Percentiles rank a stretch among this genome's conserved stretches.
Evolutionary conservation across 2,329 filamentous ascomycete genomes (phyloP).

Genomic region (Westerdykella ornata): DNA sequence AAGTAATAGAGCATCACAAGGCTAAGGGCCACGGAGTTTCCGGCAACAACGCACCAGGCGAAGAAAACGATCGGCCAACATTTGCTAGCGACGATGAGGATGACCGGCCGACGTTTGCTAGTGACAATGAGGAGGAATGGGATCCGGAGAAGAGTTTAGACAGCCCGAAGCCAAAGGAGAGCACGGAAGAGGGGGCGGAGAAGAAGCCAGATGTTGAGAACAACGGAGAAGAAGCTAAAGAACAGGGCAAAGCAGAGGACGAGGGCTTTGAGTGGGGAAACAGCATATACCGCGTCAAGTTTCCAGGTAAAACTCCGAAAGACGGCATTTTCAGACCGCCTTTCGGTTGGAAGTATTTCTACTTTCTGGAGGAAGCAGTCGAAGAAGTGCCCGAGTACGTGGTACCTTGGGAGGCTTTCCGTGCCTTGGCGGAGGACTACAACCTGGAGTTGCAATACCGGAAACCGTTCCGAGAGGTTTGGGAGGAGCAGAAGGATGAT

Average conservation of each 20-base stretch:
- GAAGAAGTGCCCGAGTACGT: slow-evolving; percentile 96
- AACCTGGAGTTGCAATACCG: slow-evolving; percentile 94
- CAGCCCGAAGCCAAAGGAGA: slow-evolving; percentile 29
- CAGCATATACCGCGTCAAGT: slow-evolving; percentile 82
- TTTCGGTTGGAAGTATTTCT: slow-evolving; percentile 97
- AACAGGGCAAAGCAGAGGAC: slow-evolving; percentile 44
- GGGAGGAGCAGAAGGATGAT: slow-evolving; percentile 86
- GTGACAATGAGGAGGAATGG: slow-evolving; percentile 38
- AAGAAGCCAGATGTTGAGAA: slow-evolving; percentile 31
- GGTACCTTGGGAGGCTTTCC: slow-evolving; percentile 96
- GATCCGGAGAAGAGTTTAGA: slow-evolving; percentile 43
- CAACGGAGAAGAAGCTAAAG: slow-evolving; percentile 32
- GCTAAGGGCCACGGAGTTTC: slow-evolving; percentile 33
- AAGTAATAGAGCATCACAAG: slow-evolving; percentile 71
- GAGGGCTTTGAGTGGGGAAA: slow-evolving; percentile 77
- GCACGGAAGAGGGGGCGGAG: slow-evolving; percentile 33
- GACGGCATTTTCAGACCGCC: slow-evolving; percentile 91
- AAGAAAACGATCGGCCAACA: slow-evolving; percentile 2
- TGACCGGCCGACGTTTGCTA: slow-evolving; percentile 32
- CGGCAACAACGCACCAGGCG: slow-evolving; percentile 28
- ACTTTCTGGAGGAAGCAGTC: slow-evolving; percentile 91
- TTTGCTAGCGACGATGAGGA: slow-evolving; percentile 20
- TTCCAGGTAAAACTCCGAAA: slow-evolving; percentile 71
- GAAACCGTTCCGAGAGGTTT: slow-evolving; percentile 83
- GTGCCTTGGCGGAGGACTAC: slow-evolving; percentile 90